phyloP scores from a whole-genome alignment of 768 basidiomycete genomes.

The Podaxis sp. region DNA sequence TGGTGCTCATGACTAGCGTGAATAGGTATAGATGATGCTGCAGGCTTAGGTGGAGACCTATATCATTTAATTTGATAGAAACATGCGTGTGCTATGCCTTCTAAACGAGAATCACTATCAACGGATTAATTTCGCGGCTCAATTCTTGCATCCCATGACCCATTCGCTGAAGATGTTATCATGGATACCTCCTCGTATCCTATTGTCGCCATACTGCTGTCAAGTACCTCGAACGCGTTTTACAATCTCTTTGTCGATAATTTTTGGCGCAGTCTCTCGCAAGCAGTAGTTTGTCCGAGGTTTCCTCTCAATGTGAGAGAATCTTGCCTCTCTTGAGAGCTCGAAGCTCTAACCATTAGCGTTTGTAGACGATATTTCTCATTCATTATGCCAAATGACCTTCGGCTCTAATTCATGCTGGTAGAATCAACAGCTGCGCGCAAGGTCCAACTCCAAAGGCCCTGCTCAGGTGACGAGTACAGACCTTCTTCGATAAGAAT shows the following conservation, averaged over 20 bases:
- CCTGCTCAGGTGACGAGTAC: not conserved
- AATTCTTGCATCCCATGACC: not conserved
- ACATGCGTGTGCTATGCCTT: slow-evolving; percentile 11
- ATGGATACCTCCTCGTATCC: not conserved
- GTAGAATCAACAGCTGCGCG: not conserved
- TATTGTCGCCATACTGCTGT: not conserved
- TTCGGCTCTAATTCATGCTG: not conserved
- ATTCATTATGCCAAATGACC: slow-evolving; percentile 8
- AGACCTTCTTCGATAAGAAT: not conserved
- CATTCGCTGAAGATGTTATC: not conserved
- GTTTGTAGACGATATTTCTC: slow-evolving; percentile 1
- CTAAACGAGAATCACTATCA: not conserved
- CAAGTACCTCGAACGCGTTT: not conserved
- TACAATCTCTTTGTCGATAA: not conserved
- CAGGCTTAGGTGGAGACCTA: slow-evolving; percentile 32
- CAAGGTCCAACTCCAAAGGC: not conserved
- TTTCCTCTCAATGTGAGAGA: not conserved
- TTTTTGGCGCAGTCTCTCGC: not conserved
- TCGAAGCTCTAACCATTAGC: not conserved
- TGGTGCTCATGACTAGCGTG: slow-evolving; percentile 65
- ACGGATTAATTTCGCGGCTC: not conserved
- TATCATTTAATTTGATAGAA: slow-evolving; percentile 21
- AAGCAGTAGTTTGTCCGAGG: slow-evolving; percentile 1
- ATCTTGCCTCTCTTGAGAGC: not conserved
- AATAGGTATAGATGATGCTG: slow-evolving; percentile 28